phyloP scores from a whole-genome alignment of 805 yeast species.

The Wickerhamomyces alni region DNA sequence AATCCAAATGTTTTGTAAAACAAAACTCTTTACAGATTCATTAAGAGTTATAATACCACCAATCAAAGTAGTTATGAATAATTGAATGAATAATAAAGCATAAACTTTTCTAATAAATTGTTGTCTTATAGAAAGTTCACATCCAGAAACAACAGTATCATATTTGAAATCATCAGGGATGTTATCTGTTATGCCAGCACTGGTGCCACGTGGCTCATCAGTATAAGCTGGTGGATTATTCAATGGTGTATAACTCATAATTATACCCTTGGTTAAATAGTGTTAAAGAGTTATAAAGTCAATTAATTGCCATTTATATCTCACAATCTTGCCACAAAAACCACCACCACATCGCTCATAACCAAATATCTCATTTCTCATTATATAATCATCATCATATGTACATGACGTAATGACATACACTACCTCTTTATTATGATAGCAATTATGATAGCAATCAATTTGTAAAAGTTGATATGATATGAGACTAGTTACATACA shows the following conservation, averaged over 20 bases:
- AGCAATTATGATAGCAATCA: too few relatives aligned
- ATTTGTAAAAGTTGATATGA: too few relatives aligned
- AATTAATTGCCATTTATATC: too few relatives aligned
- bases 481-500: too few relatives aligned
- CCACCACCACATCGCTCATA: too few relatives aligned
- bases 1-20: slow-evolving; percentile 52
- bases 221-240: slow-evolving; percentile 23
- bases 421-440: too few relatives aligned
- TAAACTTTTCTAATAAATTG: slow-evolving; percentile 77
- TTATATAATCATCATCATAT: too few relatives aligned
- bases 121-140: slow-evolving; percentile 70
- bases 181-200: slow-evolving; percentile 7
- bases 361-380: too few relatives aligned
- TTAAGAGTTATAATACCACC: slow-evolving; percentile 46
- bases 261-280: too few relatives aligned
- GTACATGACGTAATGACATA: too few relatives aligned
- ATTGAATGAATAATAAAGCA: slow-evolving; percentile 58
- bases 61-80: slow-evolving; percentile 52
- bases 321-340: too few relatives aligned
- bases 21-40: slow-evolving; percentile 44
- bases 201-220: slow-evolving; percentile 9
- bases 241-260: slow-evolving; percentile 21
- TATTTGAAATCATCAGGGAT: slow-evolving; percentile 79
- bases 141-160: slow-evolving; percentile 68
- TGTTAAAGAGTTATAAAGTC: too few relatives aligned